phyloP scores from a whole-genome alignment of 2,329 filamentous ascomycete genomes.

The Zymoseptoria brevis region DNA sequence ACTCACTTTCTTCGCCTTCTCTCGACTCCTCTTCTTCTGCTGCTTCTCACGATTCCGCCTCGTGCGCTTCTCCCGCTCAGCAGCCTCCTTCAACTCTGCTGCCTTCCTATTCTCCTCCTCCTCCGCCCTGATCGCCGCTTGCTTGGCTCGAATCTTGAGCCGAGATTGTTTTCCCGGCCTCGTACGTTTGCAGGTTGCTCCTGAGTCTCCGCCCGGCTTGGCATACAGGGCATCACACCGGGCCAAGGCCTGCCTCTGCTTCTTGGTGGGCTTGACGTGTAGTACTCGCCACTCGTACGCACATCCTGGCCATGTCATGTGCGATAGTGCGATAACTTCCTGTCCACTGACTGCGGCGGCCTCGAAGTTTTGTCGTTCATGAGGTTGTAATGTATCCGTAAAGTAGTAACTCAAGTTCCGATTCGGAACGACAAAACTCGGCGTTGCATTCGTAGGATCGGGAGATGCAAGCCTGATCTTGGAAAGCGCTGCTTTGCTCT shows the following conservation, averaged over 20 bases:
- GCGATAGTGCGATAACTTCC: slow-evolving; percentile 9
- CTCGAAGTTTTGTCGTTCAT: slow-evolving; percentile 6
- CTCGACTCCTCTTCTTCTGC: slow-evolving; percentile 28
- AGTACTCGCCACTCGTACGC: slow-evolving; percentile 19
- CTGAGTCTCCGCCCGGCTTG: slow-evolving; percentile 1
- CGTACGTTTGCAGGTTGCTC: slow-evolving; percentile 16
- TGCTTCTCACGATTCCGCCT: slow-evolving; percentile 30
- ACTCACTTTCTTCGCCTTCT: slow-evolving; percentile 28
- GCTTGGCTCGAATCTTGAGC: slow-evolving; percentile 22
- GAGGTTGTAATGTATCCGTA: neutral
- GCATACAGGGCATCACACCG: slow-evolving; percentile 3
- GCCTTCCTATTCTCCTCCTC: slow-evolving; percentile 5
- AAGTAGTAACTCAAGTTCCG: slow-evolving; percentile 18
- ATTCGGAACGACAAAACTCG: slow-evolving; percentile 12
- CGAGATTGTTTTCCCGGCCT: slow-evolving; percentile 28
- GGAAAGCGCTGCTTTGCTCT: slow-evolving; percentile 1
- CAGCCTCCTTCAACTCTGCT: slow-evolving; percentile 17
- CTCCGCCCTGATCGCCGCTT: slow-evolving; percentile 14
- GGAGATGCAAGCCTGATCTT: slow-evolving; percentile 20
- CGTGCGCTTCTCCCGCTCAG: slow-evolving; percentile 28
- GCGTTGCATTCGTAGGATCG: slow-evolving; percentile 4
- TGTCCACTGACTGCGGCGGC: slow-evolving; percentile 12
- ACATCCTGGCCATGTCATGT: slow-evolving; percentile 11
- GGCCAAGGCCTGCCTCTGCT: slow-evolving; percentile 6
- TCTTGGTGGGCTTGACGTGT: slow-evolving; percentile 9